Evolutionary conservation across 371 early-diverging fungal species (phyloP).

Genomic region (Sporodiniella umbellata): DNA sequence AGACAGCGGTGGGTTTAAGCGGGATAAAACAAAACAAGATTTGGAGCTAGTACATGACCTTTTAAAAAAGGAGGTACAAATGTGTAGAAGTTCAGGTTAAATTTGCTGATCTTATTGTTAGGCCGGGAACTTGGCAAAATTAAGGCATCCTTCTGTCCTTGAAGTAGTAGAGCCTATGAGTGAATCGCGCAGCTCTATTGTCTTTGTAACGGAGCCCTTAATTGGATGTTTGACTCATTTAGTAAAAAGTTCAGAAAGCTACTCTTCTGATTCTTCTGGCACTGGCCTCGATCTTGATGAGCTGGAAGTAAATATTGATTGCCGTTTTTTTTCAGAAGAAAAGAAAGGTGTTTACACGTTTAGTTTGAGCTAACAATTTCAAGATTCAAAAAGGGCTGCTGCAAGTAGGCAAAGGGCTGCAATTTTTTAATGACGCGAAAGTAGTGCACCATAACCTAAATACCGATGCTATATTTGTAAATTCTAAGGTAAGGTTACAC

Average conservation of each 20-base stretch:
- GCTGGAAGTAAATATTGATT: conserved; percentile 52
- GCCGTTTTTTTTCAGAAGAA: not conserved
- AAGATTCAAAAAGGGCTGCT: conserved; percentile 82
- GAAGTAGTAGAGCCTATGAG: conserved; percentile 81
- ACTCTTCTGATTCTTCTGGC: conserved; percentile 29
- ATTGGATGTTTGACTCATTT: conserved; percentile 65
- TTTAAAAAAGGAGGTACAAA: conserved; percentile 60
- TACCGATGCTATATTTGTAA: conserved; percentile 77
- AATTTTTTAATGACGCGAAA: conserved; percentile 72
- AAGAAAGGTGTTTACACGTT: not conserved
- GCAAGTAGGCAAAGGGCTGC: conserved; percentile 75
- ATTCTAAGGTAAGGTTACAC: conserved; percentile 56
- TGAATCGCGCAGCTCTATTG: conserved; percentile 69
- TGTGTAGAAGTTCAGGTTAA: too few species aligned
- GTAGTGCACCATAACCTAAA: conserved; percentile 78
- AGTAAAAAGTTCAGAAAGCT: conserved; percentile 53
- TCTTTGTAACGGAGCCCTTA: conserved; percentile 82
- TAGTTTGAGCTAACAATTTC: not conserved
- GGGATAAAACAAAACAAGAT: conserved; percentile 44
- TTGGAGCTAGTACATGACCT: conserved; percentile 58
- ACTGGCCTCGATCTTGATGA: conserved; percentile 68
- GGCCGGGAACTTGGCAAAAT: conserved; percentile 72
- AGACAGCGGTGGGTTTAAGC: conserved; percentile 46
- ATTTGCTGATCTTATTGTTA: conserved; percentile 10
- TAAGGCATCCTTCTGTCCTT: conserved; percentile 82